A percentile compares a stretch with the other conserved stretches of the same genome.
phyloP scores from a whole-genome alignment of 805 yeast species.

The Candida boleticola region DNA sequence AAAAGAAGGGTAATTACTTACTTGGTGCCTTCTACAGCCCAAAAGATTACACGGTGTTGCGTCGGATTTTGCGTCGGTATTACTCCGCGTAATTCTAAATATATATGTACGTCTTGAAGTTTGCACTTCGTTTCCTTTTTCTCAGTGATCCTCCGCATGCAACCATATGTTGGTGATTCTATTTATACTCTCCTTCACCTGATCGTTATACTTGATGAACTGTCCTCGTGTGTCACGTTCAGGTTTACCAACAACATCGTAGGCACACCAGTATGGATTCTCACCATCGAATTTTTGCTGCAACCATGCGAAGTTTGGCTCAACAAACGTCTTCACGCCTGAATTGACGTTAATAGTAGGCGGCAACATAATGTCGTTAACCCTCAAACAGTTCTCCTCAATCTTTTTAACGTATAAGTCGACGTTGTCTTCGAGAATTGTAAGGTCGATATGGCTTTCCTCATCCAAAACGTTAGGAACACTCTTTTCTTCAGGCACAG shows the following conservation, averaged over 20 bases:
- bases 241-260: slow-evolving; percentile 29
- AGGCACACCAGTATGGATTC: slow-evolving; percentile 33
- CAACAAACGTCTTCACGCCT: slow-evolving; percentile 15
- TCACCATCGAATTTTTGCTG: slow-evolving; percentile 13
- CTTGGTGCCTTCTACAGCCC: no score
- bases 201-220: slow-evolving; percentile 14
- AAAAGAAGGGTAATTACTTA: no score
- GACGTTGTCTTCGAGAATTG: slow-evolving; percentile 5
- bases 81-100: no score
- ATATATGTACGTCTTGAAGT: no score
- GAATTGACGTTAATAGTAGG: slow-evolving; percentile 17
- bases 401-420: slow-evolving; percentile 10
- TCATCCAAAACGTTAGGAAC: slow-evolving; percentile 6
- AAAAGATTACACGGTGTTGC: no score
- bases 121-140: no score
- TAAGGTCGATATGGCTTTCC: not conserved
- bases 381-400: slow-evolving; percentile 19
- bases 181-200: not conserved
- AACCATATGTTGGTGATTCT: slow-evolving; percentile 1
- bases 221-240: slow-evolving; percentile 13
- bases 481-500: slow-evolving; percentile 3
- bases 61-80: no score
- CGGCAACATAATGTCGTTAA: slow-evolving; percentile 24
- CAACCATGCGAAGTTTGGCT: slow-evolving; percentile 28
- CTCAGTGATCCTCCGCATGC: no score